Base-by-base conservation (phyloP, 495 filamentous ascomycete species). In the Penicillium bovifimosum region DNA sequence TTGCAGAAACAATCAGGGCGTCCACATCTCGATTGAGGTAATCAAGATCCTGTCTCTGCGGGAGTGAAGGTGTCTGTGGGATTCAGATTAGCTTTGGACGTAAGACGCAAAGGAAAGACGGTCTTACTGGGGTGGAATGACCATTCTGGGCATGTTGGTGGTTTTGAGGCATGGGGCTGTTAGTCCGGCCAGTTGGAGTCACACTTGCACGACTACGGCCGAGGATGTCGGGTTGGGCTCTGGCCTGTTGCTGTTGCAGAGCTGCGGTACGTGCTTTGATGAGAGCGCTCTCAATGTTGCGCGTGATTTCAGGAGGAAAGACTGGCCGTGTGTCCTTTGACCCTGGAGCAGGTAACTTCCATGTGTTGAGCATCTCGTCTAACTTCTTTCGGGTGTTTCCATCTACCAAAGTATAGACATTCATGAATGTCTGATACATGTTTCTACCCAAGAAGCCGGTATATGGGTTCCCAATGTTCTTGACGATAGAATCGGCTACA, bases 391-490 rank as follows among this genome's bases (percentile, higher is more conserved):
- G 80, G n/a, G 88, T 88, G 35, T 76, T 73, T 44, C 75, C 75
- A 60, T 96, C 90, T 52, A 96, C 90, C 58, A 93, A 77, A 5
- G 84, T 85, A 66, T 96, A 98, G 47, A 95, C 89, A 57, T 90
- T 86, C 91, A 98, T 96, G 66, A 96, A 98, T 14, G 88, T 96
- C 56, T 82, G 80, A 67, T 89, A 97, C 52, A 98, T 81, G 67
- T 92, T 91, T 16, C 87, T 84, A 33, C 93, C 88, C 54, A 98
- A 84, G 66, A 93, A 96, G 6, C 96, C 78, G 1, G 90, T 95
- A 70, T 97, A 98, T 41, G 93, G 95, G 1, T 91, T 96, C 24
- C 95, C 95, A 50, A 97, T 91, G 78, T 97, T 97, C 74, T 98
- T 98, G 61, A 93, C 93, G 50, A 98, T 88, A 8, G 91, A 96